Evolutionary conservation across 768 basidiomycete genomes (phyloP), one percentile per base, ranked within the genome.

Genomic region (Fomitopsis serialis): DNA sequence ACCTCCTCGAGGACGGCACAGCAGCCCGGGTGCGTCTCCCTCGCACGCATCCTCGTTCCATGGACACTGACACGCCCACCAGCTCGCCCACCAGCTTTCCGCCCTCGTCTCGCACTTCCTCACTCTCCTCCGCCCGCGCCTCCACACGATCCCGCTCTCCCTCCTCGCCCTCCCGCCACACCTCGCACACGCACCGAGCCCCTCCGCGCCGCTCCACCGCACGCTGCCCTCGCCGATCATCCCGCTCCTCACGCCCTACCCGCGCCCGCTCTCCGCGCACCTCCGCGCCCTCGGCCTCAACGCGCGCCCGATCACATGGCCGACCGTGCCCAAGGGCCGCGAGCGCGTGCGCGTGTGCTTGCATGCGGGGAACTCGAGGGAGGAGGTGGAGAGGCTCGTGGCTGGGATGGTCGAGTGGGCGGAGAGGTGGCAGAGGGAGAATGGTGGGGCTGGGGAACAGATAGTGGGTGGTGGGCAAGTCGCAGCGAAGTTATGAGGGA

Each of bases 341-440:
- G 88, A 94, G 55, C 80, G 94, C 17, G 85, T 98, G 2, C 70
- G 95, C 2, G 80, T 98, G n/a, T 98, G 95, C 66, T 62, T 98
- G 24, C 89, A 94, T 62, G 83, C 92, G 0, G 82, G 78, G 1
- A 92, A 95, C 61, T 81, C 82, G 29, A 54, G 61, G 2, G 74
- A 70, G 36, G 85, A 95, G 25, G 75, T 96, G 3, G 78, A 81
- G 36, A 63, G 68, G 13, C 69, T 97, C 12, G 63, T 60, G 43
- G 23, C 23, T 25, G 63, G 49, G 49, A 61, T 62, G 58, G 52
- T 60, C 7, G 63, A 62, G 47, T 66, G 65, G 65, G 65, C 65
- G 47, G 42, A 52, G 46, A 49, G 35, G 22, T 55, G 61, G 59
- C 45, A 57, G 50, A 23, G 22, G 40, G 48, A 52, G 37, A 45